Conservation (phyloP, 805 yeast species). For the Scheffersomyces stipitis region DNA sequence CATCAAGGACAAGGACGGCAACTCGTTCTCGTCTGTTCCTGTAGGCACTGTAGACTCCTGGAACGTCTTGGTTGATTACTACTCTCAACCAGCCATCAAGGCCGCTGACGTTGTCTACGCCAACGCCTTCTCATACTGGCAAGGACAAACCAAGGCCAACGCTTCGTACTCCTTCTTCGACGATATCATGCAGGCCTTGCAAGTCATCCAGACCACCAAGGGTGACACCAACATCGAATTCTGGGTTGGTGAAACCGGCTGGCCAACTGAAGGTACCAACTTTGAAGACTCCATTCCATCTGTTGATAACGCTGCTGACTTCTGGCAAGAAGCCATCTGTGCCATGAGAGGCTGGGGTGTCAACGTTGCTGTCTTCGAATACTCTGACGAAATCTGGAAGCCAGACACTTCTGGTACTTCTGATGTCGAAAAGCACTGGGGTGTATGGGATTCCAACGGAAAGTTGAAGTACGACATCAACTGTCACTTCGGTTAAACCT, state of each 20-base stretch:
- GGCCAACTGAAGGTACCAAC: constrained; percentile 87
- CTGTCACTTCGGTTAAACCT: constrained; percentile 25
- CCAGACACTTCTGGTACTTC: constrained; percentile 84
- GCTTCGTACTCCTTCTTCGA: constrained; percentile 91
- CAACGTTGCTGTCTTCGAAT: constrained; percentile 90
- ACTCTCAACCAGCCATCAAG: constrained; percentile 64
- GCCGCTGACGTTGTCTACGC: constrained; percentile 87
- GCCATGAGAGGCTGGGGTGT: constrained; percentile 96
- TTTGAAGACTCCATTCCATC: constrained; percentile 69
- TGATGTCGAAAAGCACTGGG: constrained; percentile 94
- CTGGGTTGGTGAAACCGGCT: constrained; percentile 98
- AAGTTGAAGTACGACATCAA: constrained; percentile 37
- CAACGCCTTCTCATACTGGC: constrained; percentile 98
- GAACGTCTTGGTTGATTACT: constrained; percentile 86
- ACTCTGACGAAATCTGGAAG: constrained; percentile 95
- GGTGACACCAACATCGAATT: constrained; percentile 83
- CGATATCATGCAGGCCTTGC: constrained; percentile 97
- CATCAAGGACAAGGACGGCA: constrained; percentile 78
- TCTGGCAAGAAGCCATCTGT: constrained; percentile 88
- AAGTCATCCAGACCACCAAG: constrained; percentile 79
- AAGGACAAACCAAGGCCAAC: constrained; percentile 84
- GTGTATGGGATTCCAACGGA: constrained; percentile 66
- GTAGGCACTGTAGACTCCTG: constrained; percentile 97
- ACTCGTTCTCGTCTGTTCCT: constrained; percentile 64
- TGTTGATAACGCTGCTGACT: constrained; percentile 68